A percentile compares a stretch with the other conserved stretches of the same genome.
Conservation (phyloP, 179 eudicot genomes). For the Beta macrorhiza region DNA sequence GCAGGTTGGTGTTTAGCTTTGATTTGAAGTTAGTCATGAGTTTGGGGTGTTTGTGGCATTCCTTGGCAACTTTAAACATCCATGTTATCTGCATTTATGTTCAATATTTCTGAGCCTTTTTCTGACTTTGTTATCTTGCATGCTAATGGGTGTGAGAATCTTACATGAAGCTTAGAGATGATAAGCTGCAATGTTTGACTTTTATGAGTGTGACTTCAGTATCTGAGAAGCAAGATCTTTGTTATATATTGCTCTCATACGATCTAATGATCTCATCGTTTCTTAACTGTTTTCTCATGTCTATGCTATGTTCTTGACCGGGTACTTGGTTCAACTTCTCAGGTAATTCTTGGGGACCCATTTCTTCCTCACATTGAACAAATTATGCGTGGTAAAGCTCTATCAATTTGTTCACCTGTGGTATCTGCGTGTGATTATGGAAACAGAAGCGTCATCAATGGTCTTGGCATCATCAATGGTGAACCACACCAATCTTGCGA, state of each 20-base stretch:
- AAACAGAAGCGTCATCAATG: conserved; percentile 57
- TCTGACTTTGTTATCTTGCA: background rate
- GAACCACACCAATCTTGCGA: conserved; percentile 70
- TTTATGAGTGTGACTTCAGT: background rate
- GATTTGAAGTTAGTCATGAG: background rate
- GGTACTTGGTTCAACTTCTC: conserved; percentile 25
- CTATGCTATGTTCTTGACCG: conserved; percentile 12
- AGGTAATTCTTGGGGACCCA: conserved; percentile 94
- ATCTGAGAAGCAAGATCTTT: background rate
- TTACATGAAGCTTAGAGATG: conserved; percentile 14
- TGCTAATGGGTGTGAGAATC: background rate
- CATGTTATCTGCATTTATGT: background rate
- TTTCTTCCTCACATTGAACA: conserved; percentile 80
- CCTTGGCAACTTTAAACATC: conserved; percentile 1
- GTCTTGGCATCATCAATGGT: conserved; percentile 40
- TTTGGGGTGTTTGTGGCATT: conserved; percentile 3
- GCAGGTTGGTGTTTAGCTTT: background rate
- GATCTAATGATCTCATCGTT: background rate
- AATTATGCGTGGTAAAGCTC: conserved; percentile 77
- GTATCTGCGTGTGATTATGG: conserved; percentile 68
- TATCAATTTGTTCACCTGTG: conserved; percentile 66
- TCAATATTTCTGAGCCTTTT: background rate
- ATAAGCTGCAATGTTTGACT: background rate
- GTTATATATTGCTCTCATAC: background rate
- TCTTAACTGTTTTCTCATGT: background rate